These are phyloP conservation scores for Erodium trifolium DNA, from an alignment of 441 rosid genomes.

Conservation along the genomic window DNA sequence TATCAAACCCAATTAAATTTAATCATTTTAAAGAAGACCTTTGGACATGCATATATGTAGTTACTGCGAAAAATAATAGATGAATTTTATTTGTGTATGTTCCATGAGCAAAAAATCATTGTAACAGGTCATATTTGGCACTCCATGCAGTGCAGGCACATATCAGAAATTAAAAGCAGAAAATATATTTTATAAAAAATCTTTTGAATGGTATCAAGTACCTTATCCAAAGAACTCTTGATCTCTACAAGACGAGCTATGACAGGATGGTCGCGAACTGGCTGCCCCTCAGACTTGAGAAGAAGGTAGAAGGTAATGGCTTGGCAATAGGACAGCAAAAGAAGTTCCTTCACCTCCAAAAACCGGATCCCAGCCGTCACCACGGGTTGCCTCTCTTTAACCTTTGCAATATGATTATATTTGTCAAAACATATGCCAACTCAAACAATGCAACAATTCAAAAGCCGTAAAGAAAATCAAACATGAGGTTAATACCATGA, in stretches of 20 bases:
- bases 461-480: not conserved
- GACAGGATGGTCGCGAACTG: constrained; percentile 79
- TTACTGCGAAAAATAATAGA: not conserved
- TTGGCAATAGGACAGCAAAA: constrained; percentile 70
- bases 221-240: constrained; percentile 69
- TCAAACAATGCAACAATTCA: not conserved
- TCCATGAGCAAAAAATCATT: not conserved
- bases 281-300: constrained; percentile 81
- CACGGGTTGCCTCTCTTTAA: constrained; percentile 33
- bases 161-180: not conserved
- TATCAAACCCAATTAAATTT: no score
- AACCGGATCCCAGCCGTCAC: constrained; percentile 44
- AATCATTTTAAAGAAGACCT: no score
- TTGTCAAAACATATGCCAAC: not conserved
- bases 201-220: constrained; percentile 20
- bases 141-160: not conserved
- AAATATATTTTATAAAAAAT: not conserved
- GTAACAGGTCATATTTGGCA: not conserved
- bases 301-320: constrained; percentile 83
- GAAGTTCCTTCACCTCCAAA: constrained; percentile 69
- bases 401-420: constrained; percentile 29
- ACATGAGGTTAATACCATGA: not conserved
- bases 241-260: constrained; percentile 71
- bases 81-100: not conserved
- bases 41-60: not conserved